Base-by-base conservation (phyloP, 345 rosid genomes). In the Lepidium aucheri region DNA sequence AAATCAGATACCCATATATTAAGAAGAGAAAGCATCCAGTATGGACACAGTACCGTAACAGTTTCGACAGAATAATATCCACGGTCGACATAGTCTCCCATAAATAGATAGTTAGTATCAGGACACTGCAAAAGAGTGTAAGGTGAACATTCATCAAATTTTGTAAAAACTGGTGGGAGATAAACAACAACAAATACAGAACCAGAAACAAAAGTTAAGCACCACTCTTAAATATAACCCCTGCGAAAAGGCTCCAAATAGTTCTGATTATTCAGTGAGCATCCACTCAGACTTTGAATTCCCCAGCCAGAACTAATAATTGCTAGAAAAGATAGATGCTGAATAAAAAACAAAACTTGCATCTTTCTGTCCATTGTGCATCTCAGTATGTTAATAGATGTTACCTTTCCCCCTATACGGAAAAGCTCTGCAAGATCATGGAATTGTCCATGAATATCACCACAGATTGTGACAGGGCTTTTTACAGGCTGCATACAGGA, bases 391-490 rank as follows among this genome's bases (percentile, higher is more conserved):
- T 26, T 33, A 47, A 55, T 6, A 74, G 49, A 49, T 14, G 54
- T 61, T 85, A 94, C 99, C 95, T 83, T 85, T 73, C 99, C 96
- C 24, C 99, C 97, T 56, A 91, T 91, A 44, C 88, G 92, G 81
- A 95, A 95, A 74, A 95, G 99, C 81, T 95, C 99, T 10, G 96
- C 95, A 76, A 95, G 99, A 78, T 95, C 99, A 82, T 95, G 99
- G 80, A 95, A 95, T 72, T 95, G 96, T 66, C 98, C 98, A 68
- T 95, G 99, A 76, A 95, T 95, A 74, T 95, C 99, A 24, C 99
- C 99, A 63, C 98, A 95, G 52, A 95, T 91, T 53, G 99, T 95
- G 65, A 95, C 97, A 4, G 96, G 99, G 79, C 95, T 87, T 82
- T 84, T 91, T 40, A 95, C 99, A 75, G 96, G 99, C 98, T 95